Evolutionary conservation across 2,329 filamentous ascomycete species (phyloP), one percentile per base, ranked within the genome.

Genomic region (Diaporthe nobilis): DNA sequence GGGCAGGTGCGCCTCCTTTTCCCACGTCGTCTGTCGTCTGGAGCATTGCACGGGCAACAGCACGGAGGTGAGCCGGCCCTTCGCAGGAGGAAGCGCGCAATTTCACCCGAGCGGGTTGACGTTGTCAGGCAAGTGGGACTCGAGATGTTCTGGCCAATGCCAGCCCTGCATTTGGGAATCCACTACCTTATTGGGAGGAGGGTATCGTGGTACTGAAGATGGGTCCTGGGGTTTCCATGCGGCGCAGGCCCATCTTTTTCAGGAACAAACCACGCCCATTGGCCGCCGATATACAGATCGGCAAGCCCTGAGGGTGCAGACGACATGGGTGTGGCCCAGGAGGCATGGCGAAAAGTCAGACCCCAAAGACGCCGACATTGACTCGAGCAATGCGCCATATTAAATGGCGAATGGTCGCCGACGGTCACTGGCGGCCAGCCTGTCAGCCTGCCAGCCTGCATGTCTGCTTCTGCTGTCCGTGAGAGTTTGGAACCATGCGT

Each of bases 61-160:
- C 53, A 60, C 37, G 42, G 63, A 60, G 65, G 63, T 60, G 72
- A 57, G 51, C 72, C 63, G 42, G 63, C 34, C 25, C 73, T 57
- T 58, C 42, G 47, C 57, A 75, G 67, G 34, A 57, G n/a, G 49
- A 68, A 75, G 60, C 60, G 51, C n/a, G 73, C 75, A 75, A 72
- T 75, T 75, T 73, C 70, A 75, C 13, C 44, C 72, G 58, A 55
- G 75, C 58, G 75, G 71, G 47, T 74, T 67, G 71, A 73, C 71
- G 65, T 73, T 76, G 75, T 67, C 72, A 76, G 75, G 63, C 63
- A 76, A n/a, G 47, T 61, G 63, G 75, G 37, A 68, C 70, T 42
- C 37, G 44, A 58, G 53, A 74, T 47, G 51, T 7, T 37, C 71
- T 47, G 51, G 28, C 72, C 60, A 74, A 70, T 74, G 47, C 49